A percentile compares a stretch with the other conserved stretches of the same genome.
Conservation (phyloP, 1,284 basidiomycete species). For the Anthracocystis panici-leucophaei region DNA sequence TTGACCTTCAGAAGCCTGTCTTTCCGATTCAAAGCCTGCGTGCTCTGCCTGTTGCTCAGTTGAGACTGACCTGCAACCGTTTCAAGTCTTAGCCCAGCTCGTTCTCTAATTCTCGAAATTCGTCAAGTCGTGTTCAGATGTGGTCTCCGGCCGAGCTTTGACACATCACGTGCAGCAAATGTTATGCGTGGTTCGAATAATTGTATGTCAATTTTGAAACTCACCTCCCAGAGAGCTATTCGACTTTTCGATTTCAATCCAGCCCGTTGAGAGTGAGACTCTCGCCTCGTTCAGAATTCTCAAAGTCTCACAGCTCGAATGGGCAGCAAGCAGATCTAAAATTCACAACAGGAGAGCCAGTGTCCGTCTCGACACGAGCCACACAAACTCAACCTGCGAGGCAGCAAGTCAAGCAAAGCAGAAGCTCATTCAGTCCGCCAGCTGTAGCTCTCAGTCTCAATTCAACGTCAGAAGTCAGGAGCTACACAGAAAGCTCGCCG, state of each 20-base stretch:
- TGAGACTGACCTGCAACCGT: background rate
- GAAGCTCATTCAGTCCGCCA: background rate
- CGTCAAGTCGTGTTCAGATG: too few relatives aligned
- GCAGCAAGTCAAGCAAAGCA: background rate
- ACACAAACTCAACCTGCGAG: background rate
- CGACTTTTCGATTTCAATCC: too few relatives aligned
- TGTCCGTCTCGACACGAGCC: background rate
- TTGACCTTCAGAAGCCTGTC: background rate
- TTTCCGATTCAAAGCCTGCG: background rate
- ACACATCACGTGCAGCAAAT: too few relatives aligned
- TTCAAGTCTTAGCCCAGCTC: too few relatives aligned
- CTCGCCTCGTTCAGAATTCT: background rate
- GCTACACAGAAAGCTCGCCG: conserved; percentile 45
- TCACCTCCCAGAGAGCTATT: too few relatives aligned
- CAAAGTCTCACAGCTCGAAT: background rate
- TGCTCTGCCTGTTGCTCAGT: background rate
- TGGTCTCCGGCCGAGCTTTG: too few relatives aligned
- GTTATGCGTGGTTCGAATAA: too few relatives aligned
- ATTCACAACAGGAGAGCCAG: conserved; percentile 20
- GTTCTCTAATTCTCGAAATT: too few relatives aligned
- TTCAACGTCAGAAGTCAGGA: conserved; percentile 4
- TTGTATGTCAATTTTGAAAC: too few relatives aligned
- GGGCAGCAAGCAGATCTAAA: background rate
- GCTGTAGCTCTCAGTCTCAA: background rate
- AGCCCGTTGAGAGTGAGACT: too few relatives aligned